These are phyloP conservation scores for Citrus sp. DNA, from an alignment of 345 rosid genomes.

Conservation along the genomic window DNA sequence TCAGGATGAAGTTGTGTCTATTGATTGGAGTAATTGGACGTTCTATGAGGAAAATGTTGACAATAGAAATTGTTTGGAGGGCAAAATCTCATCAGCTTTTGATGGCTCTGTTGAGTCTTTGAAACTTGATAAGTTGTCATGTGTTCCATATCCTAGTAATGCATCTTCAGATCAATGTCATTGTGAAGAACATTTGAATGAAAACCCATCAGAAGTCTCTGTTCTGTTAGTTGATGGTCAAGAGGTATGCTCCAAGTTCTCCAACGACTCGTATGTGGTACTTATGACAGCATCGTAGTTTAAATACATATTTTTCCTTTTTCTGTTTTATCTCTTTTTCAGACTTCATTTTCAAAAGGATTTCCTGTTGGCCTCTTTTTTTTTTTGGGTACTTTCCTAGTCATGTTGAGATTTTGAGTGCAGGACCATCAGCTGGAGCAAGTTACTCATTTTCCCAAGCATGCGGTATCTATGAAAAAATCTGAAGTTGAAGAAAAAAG, in stretches of 20 bases:
- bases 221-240: constrained; percentile 25
- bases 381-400: not conserved
- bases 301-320: constrained; percentile 4
- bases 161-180: constrained; percentile 22
- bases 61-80: constrained; percentile 18
- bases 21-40: constrained; percentile 81
- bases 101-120: constrained; percentile 32
- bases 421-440: constrained; percentile 44
- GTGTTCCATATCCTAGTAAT: constrained; percentile 12
- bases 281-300: constrained; percentile 8
- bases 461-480: constrained; percentile 24
- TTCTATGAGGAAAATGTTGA: constrained; percentile 39
- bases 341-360: not conserved
- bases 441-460: constrained; percentile 25
- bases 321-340: constrained; percentile 4
- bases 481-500: constrained; percentile 33
- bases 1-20: constrained; percentile 38
- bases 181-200: constrained; percentile 28
- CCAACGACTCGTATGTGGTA: constrained; percentile 35
- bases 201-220: constrained; percentile 28
- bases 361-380: not conserved
- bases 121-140: constrained; percentile 36
- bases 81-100: constrained; percentile 25
- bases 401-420: constrained; percentile 13
- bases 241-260: constrained; percentile 25